Conservation (phyloP, 1,139 yeast species). For the Suhomyces bribrorum region DNA sequence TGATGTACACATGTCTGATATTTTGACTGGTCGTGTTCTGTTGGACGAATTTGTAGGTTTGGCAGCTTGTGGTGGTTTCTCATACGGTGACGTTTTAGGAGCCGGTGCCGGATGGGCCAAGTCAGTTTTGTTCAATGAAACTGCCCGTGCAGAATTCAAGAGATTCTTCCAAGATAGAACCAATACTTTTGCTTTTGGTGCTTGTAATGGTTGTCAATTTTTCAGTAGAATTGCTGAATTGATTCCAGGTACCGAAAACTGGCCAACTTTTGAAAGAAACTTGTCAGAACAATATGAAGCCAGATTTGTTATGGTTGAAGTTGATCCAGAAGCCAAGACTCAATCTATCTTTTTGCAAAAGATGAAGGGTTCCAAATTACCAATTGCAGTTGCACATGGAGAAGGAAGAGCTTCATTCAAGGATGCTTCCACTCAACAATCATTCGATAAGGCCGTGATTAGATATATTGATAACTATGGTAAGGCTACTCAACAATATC, state of each 20-base stretch:
- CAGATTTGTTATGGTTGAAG: conserved; percentile 88
- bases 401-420: conserved; percentile 90
- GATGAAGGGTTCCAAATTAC: conserved; percentile 90
- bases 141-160: conserved; percentile 72
- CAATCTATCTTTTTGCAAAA: conserved; percentile 79
- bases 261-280: conserved; percentile 97
- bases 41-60: conserved; percentile 84
- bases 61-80: conserved; percentile 99
- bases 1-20: conserved; percentile 97
- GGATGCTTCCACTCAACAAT: conserved; percentile 40
- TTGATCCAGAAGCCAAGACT: conserved; percentile 47
- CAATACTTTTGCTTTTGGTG: conserved; percentile 98
- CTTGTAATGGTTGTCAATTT: conserved; percentile 99
- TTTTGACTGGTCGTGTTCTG: conserved; percentile 70
- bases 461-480: conserved; percentile 93
- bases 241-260: conserved; percentile 92
- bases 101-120: conserved; percentile 99
- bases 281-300: conserved; percentile 95
- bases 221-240: conserved; percentile 82
- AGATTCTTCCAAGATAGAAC: conserved; percentile 80
- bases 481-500: conserved; percentile 74
- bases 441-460: conserved; percentile 54
- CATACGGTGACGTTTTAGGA: conserved; percentile 98
- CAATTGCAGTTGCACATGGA: conserved; percentile 98
- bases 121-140: conserved; percentile 85